These are phyloP conservation scores for Friedmanniomyces simplex DNA, from an alignment of 495 filamentous ascomycete species.

Conservation along the genomic window DNA sequence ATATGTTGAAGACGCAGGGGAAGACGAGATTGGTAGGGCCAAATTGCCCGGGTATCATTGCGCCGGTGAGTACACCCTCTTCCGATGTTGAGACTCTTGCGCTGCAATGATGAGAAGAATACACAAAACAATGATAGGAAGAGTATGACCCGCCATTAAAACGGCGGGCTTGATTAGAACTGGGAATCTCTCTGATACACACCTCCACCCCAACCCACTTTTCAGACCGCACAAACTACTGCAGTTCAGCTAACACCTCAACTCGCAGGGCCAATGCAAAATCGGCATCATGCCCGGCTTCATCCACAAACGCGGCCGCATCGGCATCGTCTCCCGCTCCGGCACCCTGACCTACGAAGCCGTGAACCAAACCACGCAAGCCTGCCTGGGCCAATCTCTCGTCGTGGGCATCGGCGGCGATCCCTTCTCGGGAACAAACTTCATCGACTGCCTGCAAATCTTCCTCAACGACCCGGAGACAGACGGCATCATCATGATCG, in stretches of 20 bases:
- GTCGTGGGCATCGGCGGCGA: slow-evolving; percentile 98
- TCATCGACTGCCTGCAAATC: slow-evolving; percentile 96
- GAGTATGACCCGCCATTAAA: slow-evolving; percentile 21
- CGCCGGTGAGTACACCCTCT: slow-evolving; percentile 44
- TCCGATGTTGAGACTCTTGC: not conserved
- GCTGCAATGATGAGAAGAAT: slow-evolving; percentile 19
- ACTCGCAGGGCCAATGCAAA: slow-evolving; percentile 82
- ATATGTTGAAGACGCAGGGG: slow-evolving; percentile 92
- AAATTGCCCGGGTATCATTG: slow-evolving; percentile 98
- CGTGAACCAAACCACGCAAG: slow-evolving; percentile 97
- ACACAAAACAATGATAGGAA: slow-evolving; percentile 21
- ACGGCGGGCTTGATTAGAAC: slow-evolving; percentile 15
- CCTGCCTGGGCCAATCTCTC: slow-evolving; percentile 91
- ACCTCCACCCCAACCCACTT: not conserved
- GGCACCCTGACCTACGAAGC: slow-evolving; percentile 99
- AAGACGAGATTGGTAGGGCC: slow-evolving; percentile 95
- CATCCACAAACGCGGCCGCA: slow-evolving; percentile 98
- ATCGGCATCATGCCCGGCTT: slow-evolving; percentile 99
- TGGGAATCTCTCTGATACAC: slow-evolving; percentile 5
- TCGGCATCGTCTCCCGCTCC: slow-evolving; percentile 96
- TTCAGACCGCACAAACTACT: not conserved
- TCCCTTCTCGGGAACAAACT: slow-evolving; percentile 97
- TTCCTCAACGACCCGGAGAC: slow-evolving; percentile 95
- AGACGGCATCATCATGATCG: slow-evolving; percentile 99
- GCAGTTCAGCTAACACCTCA: not conserved